These are phyloP conservation scores for Amylostereum chailletii DNA, from an alignment of 1,284 basidiomycete species.

Conservation along the genomic window DNA sequence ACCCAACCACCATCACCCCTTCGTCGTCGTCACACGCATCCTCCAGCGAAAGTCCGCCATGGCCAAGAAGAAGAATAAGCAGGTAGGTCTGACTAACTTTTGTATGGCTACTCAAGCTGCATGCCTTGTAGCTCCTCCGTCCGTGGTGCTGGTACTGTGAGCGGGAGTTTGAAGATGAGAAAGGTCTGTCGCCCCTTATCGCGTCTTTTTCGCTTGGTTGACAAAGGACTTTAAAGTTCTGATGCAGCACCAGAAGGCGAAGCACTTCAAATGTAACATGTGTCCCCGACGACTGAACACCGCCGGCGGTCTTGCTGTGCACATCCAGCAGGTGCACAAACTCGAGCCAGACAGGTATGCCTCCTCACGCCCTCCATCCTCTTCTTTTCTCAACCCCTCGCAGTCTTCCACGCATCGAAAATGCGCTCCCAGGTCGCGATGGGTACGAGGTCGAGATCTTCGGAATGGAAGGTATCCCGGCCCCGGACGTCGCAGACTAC, in stretches of 20 bases:
- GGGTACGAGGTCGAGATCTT: conserved; percentile 99
- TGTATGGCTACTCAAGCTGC: not conserved
- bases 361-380: not conserved
- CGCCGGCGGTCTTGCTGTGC: conserved; percentile 95
- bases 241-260: conserved; percentile 98
- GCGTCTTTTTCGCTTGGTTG: not conserved
- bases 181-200: conserved; percentile 45
- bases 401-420: conserved; percentile 82
- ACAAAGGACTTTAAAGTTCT: conserved; percentile 55
- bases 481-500: conserved; percentile 91
- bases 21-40: not conserved
- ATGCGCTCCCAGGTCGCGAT: conserved; percentile 92
- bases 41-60: conserved; percentile 25
- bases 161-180: conserved; percentile 96
- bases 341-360: conserved; percentile 91
- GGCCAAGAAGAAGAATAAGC: conserved; percentile 80
- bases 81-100: conserved; percentile 31
- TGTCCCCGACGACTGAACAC: conserved; percentile 95
- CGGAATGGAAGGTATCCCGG: conserved; percentile 98
- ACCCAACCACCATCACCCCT: conserved; percentile 2
- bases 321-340: conserved; percentile 98
- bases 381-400: conserved; percentile 8
- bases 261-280: conserved; percentile 96
- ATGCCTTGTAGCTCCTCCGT: conserved; percentile 57
- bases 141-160: conserved; percentile 99